Evolutionary conservation across 768 basidiomycete species (phyloP), one percentile per base, ranked within the genome.

Genomic region (Solioccasus polychromus): DNA sequence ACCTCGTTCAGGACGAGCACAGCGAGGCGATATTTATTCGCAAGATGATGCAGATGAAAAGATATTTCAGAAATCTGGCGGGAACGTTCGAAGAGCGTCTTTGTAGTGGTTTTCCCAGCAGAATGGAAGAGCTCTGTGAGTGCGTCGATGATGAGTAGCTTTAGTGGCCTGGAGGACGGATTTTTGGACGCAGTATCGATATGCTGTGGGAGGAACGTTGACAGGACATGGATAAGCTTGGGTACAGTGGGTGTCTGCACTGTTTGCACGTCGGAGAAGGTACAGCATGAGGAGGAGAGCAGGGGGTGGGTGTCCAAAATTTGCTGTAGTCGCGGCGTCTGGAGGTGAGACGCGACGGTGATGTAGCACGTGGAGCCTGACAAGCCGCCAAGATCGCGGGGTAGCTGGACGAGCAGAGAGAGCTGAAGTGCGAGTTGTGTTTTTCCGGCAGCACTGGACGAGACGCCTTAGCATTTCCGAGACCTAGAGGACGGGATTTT

Each of bases 1-100:
- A 94, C 92, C 64, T 94, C 91, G 67, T 97, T 97, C 41, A 98
- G 68, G 38, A 96, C 82, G 19, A 97, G 66, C 18, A 98, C 71
- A 0, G 89, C 89, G 19, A 94, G 62, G 24, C 72, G 68, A 57
- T 87, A 71, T 44, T 68, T 70, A 53, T 68, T 70, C 0, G 90
- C 91, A 19, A 97, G 70, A 6, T 66, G 53, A 63, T 94, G 92
- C 5, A 98, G 76, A 31, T 77, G 69, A 15, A 74, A 68, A 0
- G 90, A 82, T 30, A 95, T 76, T 42, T 79, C 71, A 6, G 76
- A 71, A 23, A 98, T 71, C 50, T 79, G 75, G 51, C 78, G 77
- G 4, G 92, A 82, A 19, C 96, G 83, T 43, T 89, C 79, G 8
- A 83, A 71, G 14, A 94, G 76, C 2, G 81, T 82, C 7, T 68